phyloP scores from a whole-genome alignment of 139 green algal genomes.

The Chlorella sorokiniana region DNA sequence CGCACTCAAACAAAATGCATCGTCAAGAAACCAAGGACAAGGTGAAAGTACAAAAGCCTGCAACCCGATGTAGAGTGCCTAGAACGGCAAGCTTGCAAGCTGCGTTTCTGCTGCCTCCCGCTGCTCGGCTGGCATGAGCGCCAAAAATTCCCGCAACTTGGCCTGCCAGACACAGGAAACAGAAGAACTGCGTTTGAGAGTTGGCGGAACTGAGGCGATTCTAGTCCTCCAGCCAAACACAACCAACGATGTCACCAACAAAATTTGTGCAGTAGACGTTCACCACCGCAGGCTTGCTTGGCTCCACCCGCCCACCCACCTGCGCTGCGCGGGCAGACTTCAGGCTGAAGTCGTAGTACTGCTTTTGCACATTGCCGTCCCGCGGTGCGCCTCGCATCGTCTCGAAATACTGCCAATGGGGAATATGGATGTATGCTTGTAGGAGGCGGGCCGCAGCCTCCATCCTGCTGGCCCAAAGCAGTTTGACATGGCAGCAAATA shows the following conservation, averaged over 20 bases:
- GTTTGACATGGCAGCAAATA: neutral
- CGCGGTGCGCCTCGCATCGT: conserved; percentile 23
- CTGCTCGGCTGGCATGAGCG: conserved; percentile 53
- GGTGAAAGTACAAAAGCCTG: neutral
- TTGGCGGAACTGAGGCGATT: neutral
- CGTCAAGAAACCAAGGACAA: neutral
- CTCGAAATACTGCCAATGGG: conserved; percentile 46
- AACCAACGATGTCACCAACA: neutral
- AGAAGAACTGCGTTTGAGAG: neutral
- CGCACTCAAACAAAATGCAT: too few relatives aligned
- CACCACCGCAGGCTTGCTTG: neutral
- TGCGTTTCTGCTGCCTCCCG: conserved; percentile 45
- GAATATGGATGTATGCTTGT: too few relatives aligned
- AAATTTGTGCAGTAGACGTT: neutral
- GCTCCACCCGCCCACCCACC: neutral
- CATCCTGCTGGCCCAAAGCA: neutral
- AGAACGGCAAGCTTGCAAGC: conserved; percentile 26
- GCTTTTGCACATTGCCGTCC: conserved; percentile 38
- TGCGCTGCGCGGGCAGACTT: conserved; percentile 12
- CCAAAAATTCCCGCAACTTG: conserved; percentile 57
- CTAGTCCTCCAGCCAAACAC: neutral
- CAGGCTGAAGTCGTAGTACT: conserved; percentile 51
- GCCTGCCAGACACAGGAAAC: neutral
- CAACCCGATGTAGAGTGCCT: neutral
- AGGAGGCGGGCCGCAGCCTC: too few relatives aligned